phyloP scores from a whole-genome alignment of 768 basidiomycete species.

The Lepiota venenata region DNA sequence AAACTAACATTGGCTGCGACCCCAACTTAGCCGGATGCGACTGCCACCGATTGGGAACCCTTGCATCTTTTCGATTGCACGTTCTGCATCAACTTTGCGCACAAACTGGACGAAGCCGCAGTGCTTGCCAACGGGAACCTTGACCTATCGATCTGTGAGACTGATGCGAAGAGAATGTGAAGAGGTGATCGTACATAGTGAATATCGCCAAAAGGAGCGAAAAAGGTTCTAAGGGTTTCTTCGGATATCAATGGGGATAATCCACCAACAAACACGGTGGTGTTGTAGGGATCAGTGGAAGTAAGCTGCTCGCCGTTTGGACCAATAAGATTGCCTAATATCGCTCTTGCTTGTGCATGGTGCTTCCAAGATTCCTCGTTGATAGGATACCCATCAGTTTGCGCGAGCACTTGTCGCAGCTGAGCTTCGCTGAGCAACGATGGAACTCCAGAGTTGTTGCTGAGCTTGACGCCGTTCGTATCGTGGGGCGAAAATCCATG shows the following conservation, averaged over 20 bases:
- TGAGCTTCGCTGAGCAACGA: constrained; percentile 40
- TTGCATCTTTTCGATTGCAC: constrained; percentile 95
- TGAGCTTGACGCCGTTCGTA: constrained; percentile 29
- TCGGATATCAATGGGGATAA: constrained; percentile 86
- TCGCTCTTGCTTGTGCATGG: constrained; percentile 78
- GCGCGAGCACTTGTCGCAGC: constrained; percentile 25
- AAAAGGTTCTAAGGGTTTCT: constrained; percentile 88
- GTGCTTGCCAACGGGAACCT: constrained; percentile 94
- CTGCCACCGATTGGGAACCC: constrained; percentile 94
- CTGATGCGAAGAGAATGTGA: constrained; percentile 1
- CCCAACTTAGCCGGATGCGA: constrained; percentile 90
- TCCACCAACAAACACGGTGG: constrained; percentile 93
- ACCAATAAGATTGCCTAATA: constrained; percentile 79
- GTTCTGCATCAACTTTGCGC: constrained; percentile 86
- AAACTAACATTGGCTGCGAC: constrained; percentile 81
- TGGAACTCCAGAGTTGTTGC: constrained; percentile 29
- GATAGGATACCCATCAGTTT: constrained; percentile 29
- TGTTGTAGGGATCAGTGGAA: constrained; percentile 93
- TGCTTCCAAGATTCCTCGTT: constrained; percentile 84
- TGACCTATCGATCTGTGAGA: constrained; percentile 54
- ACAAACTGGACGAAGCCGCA: constrained; percentile 97
- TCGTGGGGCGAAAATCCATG: constrained; percentile 42
- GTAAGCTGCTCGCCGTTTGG: constrained; percentile 86
- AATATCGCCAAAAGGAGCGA: constrained; percentile 89
- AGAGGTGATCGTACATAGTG: constrained; percentile 66